Evolutionary conservation across 2,329 filamentous ascomycete genomes (phyloP).

Genomic region (Fusarium foetens): DNA sequence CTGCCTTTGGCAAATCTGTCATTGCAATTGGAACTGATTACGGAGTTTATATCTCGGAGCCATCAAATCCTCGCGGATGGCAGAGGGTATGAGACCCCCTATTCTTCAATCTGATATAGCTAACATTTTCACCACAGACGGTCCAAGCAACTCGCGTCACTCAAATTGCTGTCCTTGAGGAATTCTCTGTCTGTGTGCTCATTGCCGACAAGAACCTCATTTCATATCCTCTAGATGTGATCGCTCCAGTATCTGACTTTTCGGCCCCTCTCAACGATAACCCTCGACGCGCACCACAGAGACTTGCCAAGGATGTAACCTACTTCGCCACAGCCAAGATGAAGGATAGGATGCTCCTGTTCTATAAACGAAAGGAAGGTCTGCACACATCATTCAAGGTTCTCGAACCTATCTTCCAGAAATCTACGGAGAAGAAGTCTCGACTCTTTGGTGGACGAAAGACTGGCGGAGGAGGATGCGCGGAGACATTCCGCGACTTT

Average conservation of each 20-base stretch:
- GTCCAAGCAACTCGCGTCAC: constrained; percentile 83
- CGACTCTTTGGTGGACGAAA: constrained; percentile 71
- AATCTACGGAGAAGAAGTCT: constrained; percentile 84
- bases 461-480: constrained; percentile 73
- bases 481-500: constrained; percentile 97
- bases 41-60: constrained; percentile 90
- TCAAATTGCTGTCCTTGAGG: constrained; percentile 93
- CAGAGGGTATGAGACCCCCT: constrained; percentile 71
- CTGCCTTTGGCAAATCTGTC: constrained; percentile 83
- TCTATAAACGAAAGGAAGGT: constrained; percentile 96
- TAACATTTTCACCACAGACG: constrained; percentile 62
- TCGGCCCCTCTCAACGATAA: constrained; percentile 75
- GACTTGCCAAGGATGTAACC: constrained; percentile 90
- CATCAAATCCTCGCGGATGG: constrained; percentile 92
- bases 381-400: constrained; percentile 96
- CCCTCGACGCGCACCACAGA: constrained; percentile 86
- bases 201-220: constrained; percentile 92
- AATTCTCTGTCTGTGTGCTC: constrained; percentile 91
- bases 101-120: background rate
- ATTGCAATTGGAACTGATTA: constrained; percentile 95
- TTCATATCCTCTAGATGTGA: constrained; percentile 90
- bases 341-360: constrained; percentile 94
- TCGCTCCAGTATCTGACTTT: constrained; percentile 72
- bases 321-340: constrained; percentile 97
- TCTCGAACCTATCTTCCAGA: constrained; percentile 93